Evolutionary conservation across 2,329 filamentous ascomycete genomes (phyloP).

Genomic region (Trichophyton equinum): DNA sequence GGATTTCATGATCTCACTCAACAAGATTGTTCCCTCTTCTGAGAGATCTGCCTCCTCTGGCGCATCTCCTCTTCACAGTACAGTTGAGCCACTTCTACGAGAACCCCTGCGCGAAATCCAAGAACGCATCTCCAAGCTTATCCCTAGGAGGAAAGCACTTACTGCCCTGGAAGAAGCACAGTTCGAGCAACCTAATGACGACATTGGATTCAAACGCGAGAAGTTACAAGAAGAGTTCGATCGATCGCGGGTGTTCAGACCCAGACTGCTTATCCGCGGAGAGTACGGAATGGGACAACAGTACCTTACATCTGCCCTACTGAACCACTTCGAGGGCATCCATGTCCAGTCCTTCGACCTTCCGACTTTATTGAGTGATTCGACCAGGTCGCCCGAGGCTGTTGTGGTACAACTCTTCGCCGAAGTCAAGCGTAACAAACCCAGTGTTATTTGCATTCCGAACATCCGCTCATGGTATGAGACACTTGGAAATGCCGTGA

Average conservation of each 20-base stretch:
- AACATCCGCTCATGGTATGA: slow-evolving; percentile 79
- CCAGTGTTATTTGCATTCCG: slow-evolving; percentile 89
- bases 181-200: slow-evolving; percentile 72
- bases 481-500: slow-evolving; percentile 49
- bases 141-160: slow-evolving; percentile 73
- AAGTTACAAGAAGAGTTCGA: slow-evolving; percentile 70
- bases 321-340: slow-evolving; percentile 85
- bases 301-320: slow-evolving; percentile 70
- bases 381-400: slow-evolving; percentile 67
- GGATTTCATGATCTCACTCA: slow-evolving; percentile 94
- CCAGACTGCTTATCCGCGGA: slow-evolving; percentile 74
- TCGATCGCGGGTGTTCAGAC: slow-evolving; percentile 73
- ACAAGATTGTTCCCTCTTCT: slow-evolving; percentile 91
- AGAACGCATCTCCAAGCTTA: slow-evolving; percentile 55
- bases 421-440: slow-evolving; percentile 87
- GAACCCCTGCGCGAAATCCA: slow-evolving; percentile 60
- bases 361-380: slow-evolving; percentile 71
- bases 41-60: slow-evolving; percentile 78
- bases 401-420: slow-evolving; percentile 82
- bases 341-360: slow-evolving; percentile 94
- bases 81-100: slow-evolving; percentile 68
- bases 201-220: slow-evolving; percentile 76
- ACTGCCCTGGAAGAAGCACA: slow-evolving; percentile 90
- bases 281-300: slow-evolving; percentile 81
- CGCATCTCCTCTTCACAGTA: slow-evolving; percentile 65